These are phyloP conservation scores for Phellinidium pouzarii DNA, from an alignment of 1,284 basidiomycete species.

Conservation along the genomic window DNA sequence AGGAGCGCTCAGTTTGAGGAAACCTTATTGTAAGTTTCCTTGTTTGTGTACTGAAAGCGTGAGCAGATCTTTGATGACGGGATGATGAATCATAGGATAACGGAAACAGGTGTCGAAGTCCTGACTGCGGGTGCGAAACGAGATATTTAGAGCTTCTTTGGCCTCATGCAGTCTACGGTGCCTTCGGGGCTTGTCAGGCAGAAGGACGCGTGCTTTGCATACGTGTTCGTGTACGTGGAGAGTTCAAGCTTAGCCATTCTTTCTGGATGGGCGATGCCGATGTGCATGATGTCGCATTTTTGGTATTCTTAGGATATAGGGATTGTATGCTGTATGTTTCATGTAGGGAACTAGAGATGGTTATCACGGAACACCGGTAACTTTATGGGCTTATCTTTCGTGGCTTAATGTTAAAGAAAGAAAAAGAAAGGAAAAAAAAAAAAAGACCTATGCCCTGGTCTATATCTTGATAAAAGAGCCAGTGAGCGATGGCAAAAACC, in stretches of 20 bases:
- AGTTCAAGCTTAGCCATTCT: constrained; percentile 18
- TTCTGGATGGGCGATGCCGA: constrained; percentile 9
- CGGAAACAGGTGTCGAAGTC: constrained; percentile 86
- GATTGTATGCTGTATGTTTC: not conserved
- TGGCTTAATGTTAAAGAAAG: not conserved
- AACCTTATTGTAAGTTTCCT: constrained; percentile 67
- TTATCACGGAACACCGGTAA: constrained; percentile 19
- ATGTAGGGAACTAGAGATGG: constrained; percentile 14
- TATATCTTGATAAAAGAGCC: constrained; percentile 14
- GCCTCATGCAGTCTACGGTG: constrained; percentile 8
- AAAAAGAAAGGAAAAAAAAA: constrained; percentile 5
- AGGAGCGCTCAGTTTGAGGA: constrained; percentile 94
- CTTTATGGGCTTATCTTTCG: constrained; percentile 19
- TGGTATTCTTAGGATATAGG: not conserved
- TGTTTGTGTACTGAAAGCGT: constrained; percentile 18
- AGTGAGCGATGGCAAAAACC: not conserved
- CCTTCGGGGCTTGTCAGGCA: constrained; percentile 4
- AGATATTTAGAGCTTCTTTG: constrained; percentile 26
- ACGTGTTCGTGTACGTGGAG: constrained; percentile 8
- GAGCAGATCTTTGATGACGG: constrained; percentile 14
- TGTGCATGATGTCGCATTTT: constrained; percentile 15
- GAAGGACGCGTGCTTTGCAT: constrained; percentile 4
- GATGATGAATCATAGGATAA: constrained; percentile 55
- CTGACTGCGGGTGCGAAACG: constrained; percentile 60
- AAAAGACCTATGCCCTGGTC: constrained; percentile 4